Base-by-base conservation (phyloP, 2,329 filamentous ascomycete genomes). In the Albifimbria verrucaria region DNA sequence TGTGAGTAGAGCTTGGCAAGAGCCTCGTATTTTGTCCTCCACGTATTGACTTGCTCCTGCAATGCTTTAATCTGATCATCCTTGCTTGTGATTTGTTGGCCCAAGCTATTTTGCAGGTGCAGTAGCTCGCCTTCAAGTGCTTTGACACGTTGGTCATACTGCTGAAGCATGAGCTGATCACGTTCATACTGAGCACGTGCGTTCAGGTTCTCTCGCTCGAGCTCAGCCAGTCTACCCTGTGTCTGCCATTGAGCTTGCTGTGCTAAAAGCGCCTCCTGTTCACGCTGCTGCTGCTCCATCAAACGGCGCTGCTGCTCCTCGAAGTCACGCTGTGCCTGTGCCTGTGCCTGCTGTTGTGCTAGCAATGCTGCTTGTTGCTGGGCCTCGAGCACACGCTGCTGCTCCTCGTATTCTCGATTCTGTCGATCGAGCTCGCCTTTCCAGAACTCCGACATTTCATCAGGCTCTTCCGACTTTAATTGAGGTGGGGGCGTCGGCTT, bases 371-470 rank as follows among this genome's bases (percentile, higher is more conserved):
- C 85, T 59, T 92, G 87, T 75, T 92, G 93, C 59, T 93, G 90
- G 61, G 93, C 88, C 65, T 95, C 89, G 45, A 99, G 74, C 17
- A 94, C 86, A 36, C 87, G 83, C 74, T 99, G 94, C 71, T 99
- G 93, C 46, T 92, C 91, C 67, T 95, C 94, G 65, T 95, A 99
- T 68, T 96, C 92, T 60, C 92, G 86, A 69, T 97, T 95, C 69
- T 97, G 92, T 28, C 92, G 83, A 59, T 89, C 88, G 56, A 96
- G 83, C 70, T 97, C 92, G 61, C 85, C 90, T 74, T 95, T 95
- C 94, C 94, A 99, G 71, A 99, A 99, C 64, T 99, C 94, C 50
- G 90, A 90, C 66, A 99, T 97, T 48, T 96, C 91, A 65, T 94
- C 92, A 0, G 93, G 93, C 63, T 97, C 94, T 4, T 92, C 86